Evolutionary conservation across 805 yeast genomes (phyloP).

Genomic region (Metschnikowia kofuensis): DNA sequence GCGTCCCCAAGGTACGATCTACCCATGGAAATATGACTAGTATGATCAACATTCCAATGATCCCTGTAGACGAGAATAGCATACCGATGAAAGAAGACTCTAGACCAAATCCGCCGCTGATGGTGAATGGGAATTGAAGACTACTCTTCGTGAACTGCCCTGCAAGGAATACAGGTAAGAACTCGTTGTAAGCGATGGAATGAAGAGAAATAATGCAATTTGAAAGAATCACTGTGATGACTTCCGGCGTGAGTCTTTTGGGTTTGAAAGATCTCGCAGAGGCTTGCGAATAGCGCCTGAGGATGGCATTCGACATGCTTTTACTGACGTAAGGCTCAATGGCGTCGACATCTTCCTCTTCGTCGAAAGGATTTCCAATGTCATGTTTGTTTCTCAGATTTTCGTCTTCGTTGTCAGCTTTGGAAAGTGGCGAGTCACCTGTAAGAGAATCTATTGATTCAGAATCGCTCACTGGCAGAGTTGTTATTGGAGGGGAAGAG

Average conservation of each 20-base stretch:
- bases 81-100: conserved; percentile 33
- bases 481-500: not conserved
- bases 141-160: conserved; percentile 24
- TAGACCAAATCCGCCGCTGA: conserved; percentile 37
- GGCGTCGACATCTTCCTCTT: conserved; percentile 8
- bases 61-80: conserved; percentile 34
- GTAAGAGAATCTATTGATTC: conserved; percentile 1
- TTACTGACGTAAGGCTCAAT: conserved; percentile 7
- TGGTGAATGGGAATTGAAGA: conserved; percentile 32
- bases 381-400: not conserved
- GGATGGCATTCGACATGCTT: conserved; percentile 13
- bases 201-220: conserved; percentile 35
- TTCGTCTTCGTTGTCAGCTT: not conserved
- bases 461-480: not conserved
- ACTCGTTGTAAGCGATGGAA: conserved; percentile 31
- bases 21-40: conserved; percentile 31
- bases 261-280: conserved; percentile 4
- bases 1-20: conserved; percentile 31
- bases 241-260: conserved; percentile 27
- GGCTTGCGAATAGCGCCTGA: conserved; percentile 15
- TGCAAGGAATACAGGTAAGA: conserved; percentile 38
- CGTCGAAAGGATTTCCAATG: not conserved
- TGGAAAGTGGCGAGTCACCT: not conserved
- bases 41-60: conserved; percentile 33
- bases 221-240: conserved; percentile 30